Conservation (phyloP, 228 moss, liverwort and hornwort species). For the Sphagnum magellanicum region DNA sequence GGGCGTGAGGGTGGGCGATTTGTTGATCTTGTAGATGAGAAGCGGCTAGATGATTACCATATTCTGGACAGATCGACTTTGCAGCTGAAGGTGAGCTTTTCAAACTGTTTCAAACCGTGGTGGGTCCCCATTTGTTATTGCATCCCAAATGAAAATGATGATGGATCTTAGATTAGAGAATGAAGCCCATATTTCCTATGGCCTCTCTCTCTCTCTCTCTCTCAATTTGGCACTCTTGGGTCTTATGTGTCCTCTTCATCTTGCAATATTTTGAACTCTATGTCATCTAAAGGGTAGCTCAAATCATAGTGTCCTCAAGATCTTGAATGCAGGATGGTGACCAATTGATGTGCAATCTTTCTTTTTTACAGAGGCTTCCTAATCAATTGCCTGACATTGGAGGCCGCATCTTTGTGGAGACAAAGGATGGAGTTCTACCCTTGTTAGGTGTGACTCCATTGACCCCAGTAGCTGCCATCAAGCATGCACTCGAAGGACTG, state of each 20-base stretch:
- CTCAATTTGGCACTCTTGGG: too few species aligned
- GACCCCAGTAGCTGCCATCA: constrained; percentile 64
- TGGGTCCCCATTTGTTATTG: neutral
- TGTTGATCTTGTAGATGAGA: constrained; percentile 70
- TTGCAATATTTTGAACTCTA: too few species aligned
- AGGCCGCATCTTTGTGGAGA: constrained; percentile 81
- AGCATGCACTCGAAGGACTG: constrained; percentile 73
- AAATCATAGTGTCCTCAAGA: too few species aligned
- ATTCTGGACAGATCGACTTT: constrained; percentile 77
- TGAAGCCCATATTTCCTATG: too few species aligned
- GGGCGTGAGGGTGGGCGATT: constrained; percentile 74
- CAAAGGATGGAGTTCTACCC: constrained; percentile 83
- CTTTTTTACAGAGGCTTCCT: constrained; percentile 53
- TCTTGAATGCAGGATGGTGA: too few species aligned
- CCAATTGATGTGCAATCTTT: too few species aligned
- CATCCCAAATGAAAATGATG: too few species aligned
- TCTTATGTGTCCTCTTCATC: too few species aligned
- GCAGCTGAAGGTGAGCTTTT: constrained; percentile 49
- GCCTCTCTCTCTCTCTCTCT: too few species aligned
- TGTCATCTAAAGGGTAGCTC: too few species aligned
- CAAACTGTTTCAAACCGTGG: neutral
- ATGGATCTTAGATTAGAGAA: too few species aligned
- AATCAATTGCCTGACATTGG: constrained; percentile 55
- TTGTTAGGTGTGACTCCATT: constrained; percentile 53
- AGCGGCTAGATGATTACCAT: constrained; percentile 75